Evolutionary conservation across 306 rosid genomes (phyloP), one percentile per base, ranked within the genome.

Genomic region (Trifolium pratense): DNA sequence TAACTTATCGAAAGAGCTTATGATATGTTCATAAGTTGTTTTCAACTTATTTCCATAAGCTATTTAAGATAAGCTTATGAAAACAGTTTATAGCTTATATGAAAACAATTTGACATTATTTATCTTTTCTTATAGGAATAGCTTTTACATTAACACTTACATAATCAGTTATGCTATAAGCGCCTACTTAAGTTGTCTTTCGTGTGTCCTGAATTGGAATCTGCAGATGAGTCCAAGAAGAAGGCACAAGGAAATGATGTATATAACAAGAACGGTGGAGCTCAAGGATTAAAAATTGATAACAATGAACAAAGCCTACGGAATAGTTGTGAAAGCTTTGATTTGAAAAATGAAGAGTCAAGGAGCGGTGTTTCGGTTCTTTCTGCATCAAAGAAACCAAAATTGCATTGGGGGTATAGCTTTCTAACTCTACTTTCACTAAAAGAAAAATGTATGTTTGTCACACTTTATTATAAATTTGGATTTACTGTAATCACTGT

Each of bases 381-480:
- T 4, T 62, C 66, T 37, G 31, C 63, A 34, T 70, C 85, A 83
- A 87, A 79, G 78, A 85, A 84, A 84, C 84, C 79, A 72, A 91
- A 87, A 65, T 79, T 91, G 75, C 87, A 91, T 75, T 91, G 97
- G 95, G 97, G 97, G 96, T 90, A 88, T 68, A 56, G 49, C 40
- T 26, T 31, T 26, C 48, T 68, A 49, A 43, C 76, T 37, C 73
- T 61, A 42, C 55, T 36, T 34, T 58, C 53, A 17, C 43, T 43
- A 45, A 31, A 15, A 61, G 7, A 66, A 66, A 23, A 42, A 42
- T 43, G 14, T 0, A n/a, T n/a, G 3, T 62, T 60, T 32, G 2
- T 32, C 7, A 8, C 13, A 60, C 43, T 29, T 29, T 29, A n/a
- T 15, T 32, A 60, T 15, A 34, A 60, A 60, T 60, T 60, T 1